Base-by-base conservation (phyloP, 2,329 filamentous ascomycete species). In the Scytalidium lignicola region DNA sequence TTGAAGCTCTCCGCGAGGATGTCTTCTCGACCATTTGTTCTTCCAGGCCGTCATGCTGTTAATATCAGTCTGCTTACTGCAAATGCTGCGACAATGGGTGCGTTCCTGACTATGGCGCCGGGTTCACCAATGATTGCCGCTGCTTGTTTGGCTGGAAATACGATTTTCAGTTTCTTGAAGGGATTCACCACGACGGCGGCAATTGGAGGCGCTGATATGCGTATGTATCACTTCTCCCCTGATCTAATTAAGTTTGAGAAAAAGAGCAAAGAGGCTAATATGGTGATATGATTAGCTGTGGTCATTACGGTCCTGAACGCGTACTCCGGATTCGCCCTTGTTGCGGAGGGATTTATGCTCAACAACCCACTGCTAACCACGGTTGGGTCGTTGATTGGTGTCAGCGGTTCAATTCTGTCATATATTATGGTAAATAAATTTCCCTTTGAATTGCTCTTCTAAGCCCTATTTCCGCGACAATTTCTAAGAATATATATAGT, bases 181-280 rank as follows among this genome's bases (percentile, higher is more conserved):
- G 90, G 90, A 7, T 95, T 82, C 62, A 95, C 90, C 0, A 95
- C 90, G 0, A 95, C 90, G 0, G 79, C 90, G 2, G 88, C 88
- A 0, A 95, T 96, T 61, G 90, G 90, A 19, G 90, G 90, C n/a
- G 90, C 90, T 12, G 90, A 96, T 62, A 95, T 95, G 90, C 90
- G 81, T 68, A 70, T 61, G 64, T 39, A 15, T 28, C 7, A 9
- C n/a, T 37, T 37, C 7, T 37, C 10, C 15, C 32, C 32, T 37
- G n/a, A 37, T 17, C 15, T 4, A 13, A 13, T 13, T 13, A 37
- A 4, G 32, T 37, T 17, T 13, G 32, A 37, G 32, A 37, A 13
- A n/a, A 13, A n/a, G 15, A 9, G 15, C 8, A 13, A 15, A n/a
- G 15, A 9, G 60, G 52, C 64, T 52, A 13, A 50, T 17, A 41